Evolutionary conservation across 2,329 filamentous ascomycete genomes (phyloP), one percentile per base, ranked within the genome.

Genomic region (Arachnomyces sp.): DNA sequence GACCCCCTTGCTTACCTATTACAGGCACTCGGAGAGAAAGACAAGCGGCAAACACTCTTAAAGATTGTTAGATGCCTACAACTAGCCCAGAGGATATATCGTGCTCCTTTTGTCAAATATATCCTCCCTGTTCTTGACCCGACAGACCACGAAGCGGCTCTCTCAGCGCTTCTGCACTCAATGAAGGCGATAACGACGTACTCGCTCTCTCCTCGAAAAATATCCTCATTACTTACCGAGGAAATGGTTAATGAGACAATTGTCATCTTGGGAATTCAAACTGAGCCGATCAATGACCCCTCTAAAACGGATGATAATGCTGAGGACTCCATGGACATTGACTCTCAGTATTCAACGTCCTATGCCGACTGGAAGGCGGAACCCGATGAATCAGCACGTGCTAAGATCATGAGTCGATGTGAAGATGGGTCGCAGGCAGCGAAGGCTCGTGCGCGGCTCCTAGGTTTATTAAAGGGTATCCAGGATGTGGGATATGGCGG

Each of bases 401-500:
- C 51, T 18, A 53, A 49, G 5, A 53, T 63, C 47, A 62, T 67
- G 56, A 48, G 47, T 2, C 59, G 60, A 25, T 47, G 48, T 2
- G 60, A 63, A 16, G 47, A 55, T 38, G 32, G 38, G 5, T 25
- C 20, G 4, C 46, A 48, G 1, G 55, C 62, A 8, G 52, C 40
- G 6, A 48, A 52, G n/a, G 51, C 61, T 14, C 59, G 60, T 7
- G 51, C 59, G 31, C 51, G 45, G n/a, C 49, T 67, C 12, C 42
- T 67, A 15, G 47, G 54, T 15, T 54, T 75, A 9, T 52, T 75
- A 12, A 59, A 62, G 31, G 61, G 59, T 5, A 53, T 79, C 15
- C 65, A 74, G 42, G 59, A 66, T 13, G 68, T 77, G 12, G 76
- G 76, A 0, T 59, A 81, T 16, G 76, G 75, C 8, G 70, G 70